Evolutionary conservation across 331 rosid genomes (phyloP), one percentile per base, ranked within the genome.

Genomic region (Acacia pycnantha): DNA sequence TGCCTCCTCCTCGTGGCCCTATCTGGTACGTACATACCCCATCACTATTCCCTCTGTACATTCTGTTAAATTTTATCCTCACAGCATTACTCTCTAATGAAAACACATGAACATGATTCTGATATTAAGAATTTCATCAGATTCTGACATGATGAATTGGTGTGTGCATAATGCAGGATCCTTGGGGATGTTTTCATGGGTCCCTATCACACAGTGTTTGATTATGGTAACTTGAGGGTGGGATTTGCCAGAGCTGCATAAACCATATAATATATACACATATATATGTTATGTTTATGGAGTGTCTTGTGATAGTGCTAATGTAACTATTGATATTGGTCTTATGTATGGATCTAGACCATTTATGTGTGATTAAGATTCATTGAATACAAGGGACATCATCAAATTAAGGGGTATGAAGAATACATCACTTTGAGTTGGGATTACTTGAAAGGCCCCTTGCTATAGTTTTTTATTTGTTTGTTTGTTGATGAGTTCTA

Each of bases 161-260:
- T 22, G 47, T 50, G 3, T 70, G 26, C 22, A 19, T 33, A 46
- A 69, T 87, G 86, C 89, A 93, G 98, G 98, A 93, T 95, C 72
- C 82, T 93, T 74, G 99, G 99, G 56, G 99, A 93, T 72, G 40
- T 92, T 65, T 95, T 95, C 87, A 90, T 93, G 96, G 98, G 98
- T 14, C 89, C 84, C 24, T 95, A 95, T 87, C 97, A 95, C 83
- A 95, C 99, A 1, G 92, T 93, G 80, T 95, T 95, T 78, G 99
- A 95, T 82, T 91, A 19, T 64, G 97, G 98, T 16, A 81, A 90
- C 2, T 35, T 14, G 62, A 88, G 94, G 87, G 92, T 95, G 10
- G 99, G 99, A 82, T 95, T 95, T 84, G 96, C 99, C 3, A 87
- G 82, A 29, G 98, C 98, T 46, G 98, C 93, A 15, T 95, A 84